Conservation (phyloP, 2,329 filamentous ascomycete genomes). For the Neophaeococcomyces aloes region DNA sequence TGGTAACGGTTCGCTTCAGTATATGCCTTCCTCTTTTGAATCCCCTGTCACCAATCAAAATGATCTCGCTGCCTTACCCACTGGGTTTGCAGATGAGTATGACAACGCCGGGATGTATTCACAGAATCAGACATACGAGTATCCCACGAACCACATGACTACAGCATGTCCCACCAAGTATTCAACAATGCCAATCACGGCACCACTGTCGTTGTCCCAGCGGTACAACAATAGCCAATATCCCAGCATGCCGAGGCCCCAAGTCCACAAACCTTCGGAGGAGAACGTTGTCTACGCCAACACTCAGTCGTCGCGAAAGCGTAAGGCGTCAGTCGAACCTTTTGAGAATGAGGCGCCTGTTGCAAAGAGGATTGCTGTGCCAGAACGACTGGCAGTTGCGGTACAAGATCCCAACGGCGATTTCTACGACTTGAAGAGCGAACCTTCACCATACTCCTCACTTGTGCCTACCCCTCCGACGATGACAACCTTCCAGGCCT, state of each 20-base stretch:
- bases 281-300: neutral
- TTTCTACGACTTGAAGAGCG: slow-evolving; percentile 42
- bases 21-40: slow-evolving; percentile 4
- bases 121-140: neutral
- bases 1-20: neutral
- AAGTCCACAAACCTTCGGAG: too few relatives aligned
- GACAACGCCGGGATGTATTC: slow-evolving; percentile 1
- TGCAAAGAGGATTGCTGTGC: slow-evolving; percentile 3
- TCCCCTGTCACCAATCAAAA: slow-evolving; percentile 3
- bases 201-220: neutral
- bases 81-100: slow-evolving; percentile 1
- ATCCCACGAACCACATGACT: neutral
- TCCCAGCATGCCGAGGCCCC: too few relatives aligned
- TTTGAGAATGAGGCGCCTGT: slow-evolving; percentile 31
- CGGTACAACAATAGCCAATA: neutral
- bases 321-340: slow-evolving; percentile 42
- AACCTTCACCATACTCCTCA: slow-evolving; percentile 36
- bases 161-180: neutral
- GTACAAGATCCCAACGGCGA: slow-evolving; percentile 43
- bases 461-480: slow-evolving; percentile 41
- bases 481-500: slow-evolving; percentile 30
- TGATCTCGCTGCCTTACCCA: slow-evolving; percentile 7
- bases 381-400: slow-evolving; percentile 9
- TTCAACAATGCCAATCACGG: slow-evolving; percentile 1
- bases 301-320: slow-evolving; percentile 35